Evolutionary conservation across 345 rosid species (phyloP).

Genomic region (Gossypium australe): DNA sequence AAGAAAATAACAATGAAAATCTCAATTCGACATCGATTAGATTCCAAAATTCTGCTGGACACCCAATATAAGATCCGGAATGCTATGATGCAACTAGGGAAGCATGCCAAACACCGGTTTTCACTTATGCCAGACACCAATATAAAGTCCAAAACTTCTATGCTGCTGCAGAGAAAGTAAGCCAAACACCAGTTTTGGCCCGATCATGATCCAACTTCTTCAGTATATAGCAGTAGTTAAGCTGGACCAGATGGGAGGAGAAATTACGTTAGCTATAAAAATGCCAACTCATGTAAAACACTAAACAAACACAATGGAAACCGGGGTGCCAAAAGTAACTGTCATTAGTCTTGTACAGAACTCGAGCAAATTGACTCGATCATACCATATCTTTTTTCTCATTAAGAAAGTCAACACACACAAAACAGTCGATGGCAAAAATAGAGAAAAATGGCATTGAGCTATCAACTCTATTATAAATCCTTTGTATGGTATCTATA

Average conservation of each 20-base stretch:
- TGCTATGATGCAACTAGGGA: background rate
- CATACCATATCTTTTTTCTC: background rate
- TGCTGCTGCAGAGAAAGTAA: constrained; percentile 14
- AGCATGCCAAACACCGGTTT: background rate
- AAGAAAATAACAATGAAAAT: background rate
- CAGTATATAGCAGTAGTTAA: constrained; percentile 66
- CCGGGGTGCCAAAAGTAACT: background rate
- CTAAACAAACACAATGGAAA: background rate
- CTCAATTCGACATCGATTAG: background rate
- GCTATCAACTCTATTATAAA: background rate
- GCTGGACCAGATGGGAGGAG: constrained; percentile 24
- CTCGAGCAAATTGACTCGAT: background rate
- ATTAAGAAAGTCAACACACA: background rate
- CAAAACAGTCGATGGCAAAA: background rate
- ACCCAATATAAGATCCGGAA: background rate
- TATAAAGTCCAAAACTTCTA: constrained; percentile 1
- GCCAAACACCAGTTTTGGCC: constrained; percentile 46
- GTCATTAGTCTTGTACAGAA: too few species aligned
- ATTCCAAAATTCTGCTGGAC: background rate
- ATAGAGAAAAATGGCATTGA: background rate
- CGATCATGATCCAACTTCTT: constrained; percentile 52
- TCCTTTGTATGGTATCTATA: background rate
- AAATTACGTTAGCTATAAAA: background rate
- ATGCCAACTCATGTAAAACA: background rate
- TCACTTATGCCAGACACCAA: background rate